A percentile compares a stretch with the other conserved stretches of the same genome.
phyloP scores from a whole-genome alignment of 2,329 filamentous ascomycete genomes.

The Biscogniauxia mediterranea region DNA sequence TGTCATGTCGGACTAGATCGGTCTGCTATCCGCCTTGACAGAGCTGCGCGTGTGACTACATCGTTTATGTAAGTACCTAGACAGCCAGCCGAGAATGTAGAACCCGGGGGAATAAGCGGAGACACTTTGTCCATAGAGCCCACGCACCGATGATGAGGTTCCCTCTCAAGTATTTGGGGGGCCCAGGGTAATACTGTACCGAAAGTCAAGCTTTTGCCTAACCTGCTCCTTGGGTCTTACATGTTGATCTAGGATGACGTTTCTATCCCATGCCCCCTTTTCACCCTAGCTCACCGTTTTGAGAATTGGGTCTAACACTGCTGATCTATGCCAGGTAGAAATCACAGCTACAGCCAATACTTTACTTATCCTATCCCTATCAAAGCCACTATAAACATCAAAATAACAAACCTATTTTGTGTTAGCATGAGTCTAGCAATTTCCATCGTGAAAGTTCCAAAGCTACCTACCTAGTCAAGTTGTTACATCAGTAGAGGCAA shows the following conservation, averaged over 20 bases:
- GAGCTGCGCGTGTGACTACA: background rate
- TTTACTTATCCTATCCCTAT: too few species aligned
- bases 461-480: background rate
- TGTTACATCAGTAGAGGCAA: too few species aligned
- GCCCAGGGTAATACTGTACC: background rate
- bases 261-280: background rate
- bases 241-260: background rate
- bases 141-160: too few species aligned
- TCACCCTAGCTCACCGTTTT: background rate
- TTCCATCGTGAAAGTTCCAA: background rate
- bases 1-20: conserved; percentile 2
- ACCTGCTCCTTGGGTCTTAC: background rate
- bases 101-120: background rate
- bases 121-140: background rate
- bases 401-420: background rate
- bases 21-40: background rate
- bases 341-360: background rate
- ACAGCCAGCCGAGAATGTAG: background rate
- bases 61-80: background rate
- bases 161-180: too few species aligned
- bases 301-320: too few species aligned
- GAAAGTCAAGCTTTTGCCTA: background rate
- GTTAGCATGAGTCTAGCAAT: background rate
- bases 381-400: too few species aligned
- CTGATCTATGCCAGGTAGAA: background rate